Conservation (phyloP, 768 basidiomycete genomes). For the Tylopilus vinaceipallidus region DNA sequence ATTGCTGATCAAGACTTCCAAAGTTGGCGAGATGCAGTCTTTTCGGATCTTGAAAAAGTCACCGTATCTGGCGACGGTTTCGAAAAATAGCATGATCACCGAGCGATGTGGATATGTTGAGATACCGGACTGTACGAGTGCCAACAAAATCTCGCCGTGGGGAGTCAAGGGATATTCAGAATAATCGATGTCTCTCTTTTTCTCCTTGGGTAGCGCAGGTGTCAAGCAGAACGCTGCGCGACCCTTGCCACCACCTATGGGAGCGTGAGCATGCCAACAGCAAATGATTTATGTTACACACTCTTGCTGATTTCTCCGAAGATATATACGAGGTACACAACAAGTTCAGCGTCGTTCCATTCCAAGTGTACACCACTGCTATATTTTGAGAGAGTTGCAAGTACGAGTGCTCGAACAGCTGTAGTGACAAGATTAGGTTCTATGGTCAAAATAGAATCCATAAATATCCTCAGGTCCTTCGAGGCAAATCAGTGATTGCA, state of each 20-base stretch:
- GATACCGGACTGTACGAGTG: conserved; percentile 81
- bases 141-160: conserved; percentile 86
- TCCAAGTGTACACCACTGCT: conserved; percentile 57
- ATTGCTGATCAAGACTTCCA: conserved; percentile 83
- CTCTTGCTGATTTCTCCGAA: conserved; percentile 94
- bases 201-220: conserved; percentile 64
- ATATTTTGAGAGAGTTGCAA: conserved; percentile 73
- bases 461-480: conserved; percentile 80
- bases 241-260: conserved; percentile 72
- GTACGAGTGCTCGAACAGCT: conserved; percentile 68
- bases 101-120: conserved; percentile 79
- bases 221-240: conserved; percentile 85
- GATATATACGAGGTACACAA: conserved; percentile 88
- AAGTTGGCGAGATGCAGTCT: conserved; percentile 80
- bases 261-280: conserved; percentile 3
- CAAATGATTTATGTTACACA: conserved; percentile 34
- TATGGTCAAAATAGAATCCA: conserved; percentile 84
- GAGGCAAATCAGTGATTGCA: conserved; percentile 10
- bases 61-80: conserved; percentile 85
- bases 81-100: conserved; percentile 90
- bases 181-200: conserved; percentile 65
- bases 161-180: conserved; percentile 81
- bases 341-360: conserved; percentile 94
- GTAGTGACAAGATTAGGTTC: conserved; percentile 84
- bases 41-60: conserved; percentile 97